Evolutionary conservation across 2,329 filamentous ascomycete genomes (phyloP).

Genomic region (Trichoderma oligosporum): DNA sequence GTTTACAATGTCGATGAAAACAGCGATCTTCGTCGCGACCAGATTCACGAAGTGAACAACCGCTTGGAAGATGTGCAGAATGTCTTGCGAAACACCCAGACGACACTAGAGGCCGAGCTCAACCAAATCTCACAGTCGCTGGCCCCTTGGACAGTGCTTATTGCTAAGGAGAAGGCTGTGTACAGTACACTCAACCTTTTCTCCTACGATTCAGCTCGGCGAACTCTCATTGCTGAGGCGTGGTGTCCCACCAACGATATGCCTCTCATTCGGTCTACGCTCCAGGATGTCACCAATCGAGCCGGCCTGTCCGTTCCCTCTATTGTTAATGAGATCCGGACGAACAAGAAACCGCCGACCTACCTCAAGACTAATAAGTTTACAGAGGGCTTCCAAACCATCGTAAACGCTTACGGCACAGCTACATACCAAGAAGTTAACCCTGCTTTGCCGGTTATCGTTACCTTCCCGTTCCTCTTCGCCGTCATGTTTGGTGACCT

Average conservation of each 20-base stretch:
- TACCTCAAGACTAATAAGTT: slow-evolving; percentile 99
- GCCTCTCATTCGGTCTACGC: slow-evolving; percentile 81
- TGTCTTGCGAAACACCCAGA: slow-evolving; percentile 91
- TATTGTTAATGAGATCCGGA: slow-evolving; percentile 96
- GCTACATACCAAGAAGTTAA: slow-evolving; percentile 98
- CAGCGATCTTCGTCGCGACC: slow-evolving; percentile 87
- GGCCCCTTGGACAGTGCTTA: slow-evolving; percentile 94
- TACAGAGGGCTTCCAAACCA: slow-evolving; percentile 96
- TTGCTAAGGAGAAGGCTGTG: slow-evolving; percentile 97
- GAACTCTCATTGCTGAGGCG: slow-evolving; percentile 94
- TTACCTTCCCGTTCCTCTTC: slow-evolving; percentile 99
- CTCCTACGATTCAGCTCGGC: slow-evolving; percentile 91
- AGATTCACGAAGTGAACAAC: slow-evolving; percentile 96
- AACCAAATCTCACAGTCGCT: slow-evolving; percentile 89
- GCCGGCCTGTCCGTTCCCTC: slow-evolving; percentile 95
- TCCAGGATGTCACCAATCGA: slow-evolving; percentile 94
- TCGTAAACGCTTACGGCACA: slow-evolving; percentile 97
- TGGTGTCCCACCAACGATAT: slow-evolving; percentile 95
- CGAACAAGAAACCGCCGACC: slow-evolving; percentile 94
- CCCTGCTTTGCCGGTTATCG: slow-evolving; percentile 87
- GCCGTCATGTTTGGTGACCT: slow-evolving; percentile 99
- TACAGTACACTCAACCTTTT: slow-evolving; percentile 95
- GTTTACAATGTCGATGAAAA: slow-evolving; percentile 98
- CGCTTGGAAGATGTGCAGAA: slow-evolving; percentile 86
- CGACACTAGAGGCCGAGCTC: slow-evolving; percentile 87